Evolutionary conservation across 192 early-diverging fungal species (phyloP).

Genomic region (Dissophora ornata): DNA sequence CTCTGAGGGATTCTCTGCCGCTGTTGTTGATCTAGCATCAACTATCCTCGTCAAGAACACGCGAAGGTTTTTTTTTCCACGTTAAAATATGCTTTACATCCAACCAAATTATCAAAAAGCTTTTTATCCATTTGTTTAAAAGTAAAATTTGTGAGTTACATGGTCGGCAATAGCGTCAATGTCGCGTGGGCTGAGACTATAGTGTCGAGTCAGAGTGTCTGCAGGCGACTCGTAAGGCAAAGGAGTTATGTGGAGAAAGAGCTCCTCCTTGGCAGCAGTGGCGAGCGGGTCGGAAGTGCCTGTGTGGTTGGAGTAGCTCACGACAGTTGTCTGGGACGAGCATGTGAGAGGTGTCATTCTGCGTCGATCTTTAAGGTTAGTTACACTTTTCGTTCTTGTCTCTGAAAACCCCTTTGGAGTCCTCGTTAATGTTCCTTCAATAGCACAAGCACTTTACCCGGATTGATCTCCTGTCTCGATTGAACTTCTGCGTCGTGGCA

Average conservation of each 20-base stretch:
- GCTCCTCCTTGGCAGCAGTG: slow-evolving; percentile 6
- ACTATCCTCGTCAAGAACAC: slow-evolving; percentile 12
- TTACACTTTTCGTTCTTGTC: too few species aligned
- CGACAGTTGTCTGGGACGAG: slow-evolving; percentile 22
- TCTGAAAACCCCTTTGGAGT: too few species aligned
- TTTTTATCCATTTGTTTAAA: too few species aligned
- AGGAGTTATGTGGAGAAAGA: slow-evolving; percentile 23
- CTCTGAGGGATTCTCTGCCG: slow-evolving; percentile 10
- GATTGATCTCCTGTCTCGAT: not conserved
- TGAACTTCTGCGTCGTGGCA: not conserved
- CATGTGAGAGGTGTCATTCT: not conserved
- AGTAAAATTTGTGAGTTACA: too few species aligned
- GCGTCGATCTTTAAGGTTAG: not conserved
- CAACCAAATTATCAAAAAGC: too few species aligned
- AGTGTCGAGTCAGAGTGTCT: slow-evolving; percentile 17
- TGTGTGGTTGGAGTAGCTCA: not conserved
- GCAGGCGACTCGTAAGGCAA: slow-evolving; percentile 34
- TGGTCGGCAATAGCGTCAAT: slow-evolving; percentile 28
- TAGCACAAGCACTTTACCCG: not conserved
- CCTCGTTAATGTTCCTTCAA: too few species aligned
- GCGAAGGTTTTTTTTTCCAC: too few species aligned
- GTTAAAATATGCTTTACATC: too few species aligned
- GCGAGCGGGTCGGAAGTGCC: not conserved
- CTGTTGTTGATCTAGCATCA: slow-evolving; percentile 10
- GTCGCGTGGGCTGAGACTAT: slow-evolving; percentile 30